phyloP scores from a whole-genome alignment of 345 rosid species.

The Brassica cretica region DNA sequence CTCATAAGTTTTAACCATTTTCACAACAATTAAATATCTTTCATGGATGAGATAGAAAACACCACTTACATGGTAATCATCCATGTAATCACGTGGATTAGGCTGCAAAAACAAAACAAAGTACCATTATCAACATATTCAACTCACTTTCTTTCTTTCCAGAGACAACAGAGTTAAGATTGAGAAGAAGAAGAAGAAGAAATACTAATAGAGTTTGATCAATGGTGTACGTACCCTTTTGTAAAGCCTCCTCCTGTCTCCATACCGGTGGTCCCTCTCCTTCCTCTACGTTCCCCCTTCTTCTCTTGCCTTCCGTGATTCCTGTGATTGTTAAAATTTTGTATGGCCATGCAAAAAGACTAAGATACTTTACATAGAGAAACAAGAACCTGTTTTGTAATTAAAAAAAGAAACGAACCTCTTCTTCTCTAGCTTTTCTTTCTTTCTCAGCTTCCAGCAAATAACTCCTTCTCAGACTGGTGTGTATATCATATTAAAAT shows the following conservation, averaged over 20 bases:
- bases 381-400: conserved; percentile 7
- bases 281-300: conserved; percentile 87
- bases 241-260: conserved; percentile 53
- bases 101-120: conserved; percentile 53
- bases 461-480: conserved; percentile 83
- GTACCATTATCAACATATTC: not conserved
- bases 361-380: conserved; percentile 7
- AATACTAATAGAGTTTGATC: not conserved
- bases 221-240: conserved; percentile 48
- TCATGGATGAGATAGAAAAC: conserved; percentile 11
- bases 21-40: not conserved
- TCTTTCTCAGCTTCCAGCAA: conserved; percentile 86
- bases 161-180: not conserved
- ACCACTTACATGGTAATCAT: conserved; percentile 83
- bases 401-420: conserved; percentile 46
- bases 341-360: not conserved
- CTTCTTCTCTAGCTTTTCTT: conserved; percentile 87
- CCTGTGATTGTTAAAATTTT: conserved; percentile 46
- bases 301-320: conserved; percentile 67
- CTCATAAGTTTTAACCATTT: not conserved
- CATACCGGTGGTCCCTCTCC: conserved; percentile 59
- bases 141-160: not conserved
- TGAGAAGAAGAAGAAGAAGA: conserved; percentile 14
- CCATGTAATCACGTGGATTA: conserved; percentile 63
- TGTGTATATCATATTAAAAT: not conserved